phyloP scores from a whole-genome alignment of 2,329 filamentous ascomycete species.

The Aureobasidium sp. region DNA sequence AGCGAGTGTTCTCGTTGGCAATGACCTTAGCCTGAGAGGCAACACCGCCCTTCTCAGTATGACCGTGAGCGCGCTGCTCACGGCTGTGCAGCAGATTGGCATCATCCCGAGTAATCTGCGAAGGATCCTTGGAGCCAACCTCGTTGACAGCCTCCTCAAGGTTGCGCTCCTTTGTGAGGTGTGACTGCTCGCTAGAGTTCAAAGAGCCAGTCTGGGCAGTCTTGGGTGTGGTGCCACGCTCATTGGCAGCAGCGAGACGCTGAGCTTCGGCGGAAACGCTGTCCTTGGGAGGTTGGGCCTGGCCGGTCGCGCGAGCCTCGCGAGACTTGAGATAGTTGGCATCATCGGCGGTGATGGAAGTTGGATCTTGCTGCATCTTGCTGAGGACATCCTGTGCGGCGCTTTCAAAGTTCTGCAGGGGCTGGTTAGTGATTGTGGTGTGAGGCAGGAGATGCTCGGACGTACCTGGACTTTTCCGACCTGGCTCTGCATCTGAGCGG shows the following conservation, averaged over 20 bases:
- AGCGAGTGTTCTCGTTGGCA: slow-evolving; percentile 31
- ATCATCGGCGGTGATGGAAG: slow-evolving; percentile 39
- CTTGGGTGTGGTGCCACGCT: slow-evolving; percentile 27
- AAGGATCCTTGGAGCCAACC: slow-evolving; percentile 37
- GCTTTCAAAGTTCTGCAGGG: slow-evolving; percentile 31
- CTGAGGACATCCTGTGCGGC: slow-evolving; percentile 32
- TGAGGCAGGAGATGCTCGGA: neutral
- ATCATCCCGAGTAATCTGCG: slow-evolving; percentile 38
- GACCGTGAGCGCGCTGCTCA: slow-evolving; percentile 36
- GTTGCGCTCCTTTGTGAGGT: slow-evolving; percentile 35
- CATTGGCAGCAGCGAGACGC: slow-evolving; percentile 40
- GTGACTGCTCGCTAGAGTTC: slow-evolving; percentile 34
- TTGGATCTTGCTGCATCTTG: slow-evolving; percentile 34
- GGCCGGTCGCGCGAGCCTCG: slow-evolving; percentile 39
- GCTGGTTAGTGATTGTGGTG: neutral
- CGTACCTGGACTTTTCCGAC: slow-evolving; percentile 28
- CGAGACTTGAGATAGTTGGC: slow-evolving; percentile 46
- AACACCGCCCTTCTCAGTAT: slow-evolving; percentile 37
- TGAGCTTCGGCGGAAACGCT: slow-evolving; percentile 44
- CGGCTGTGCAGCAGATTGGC: slow-evolving; percentile 34
- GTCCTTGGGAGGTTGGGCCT: slow-evolving; percentile 31
- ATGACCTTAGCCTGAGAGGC: slow-evolving; percentile 36
- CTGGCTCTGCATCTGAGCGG: slow-evolving; percentile 39
- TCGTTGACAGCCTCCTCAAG: slow-evolving; percentile 33
- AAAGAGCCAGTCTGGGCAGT: slow-evolving; percentile 22